Base-by-base conservation (phyloP, 2,329 filamentous ascomycete genomes). In the Lojkania enalia region DNA sequence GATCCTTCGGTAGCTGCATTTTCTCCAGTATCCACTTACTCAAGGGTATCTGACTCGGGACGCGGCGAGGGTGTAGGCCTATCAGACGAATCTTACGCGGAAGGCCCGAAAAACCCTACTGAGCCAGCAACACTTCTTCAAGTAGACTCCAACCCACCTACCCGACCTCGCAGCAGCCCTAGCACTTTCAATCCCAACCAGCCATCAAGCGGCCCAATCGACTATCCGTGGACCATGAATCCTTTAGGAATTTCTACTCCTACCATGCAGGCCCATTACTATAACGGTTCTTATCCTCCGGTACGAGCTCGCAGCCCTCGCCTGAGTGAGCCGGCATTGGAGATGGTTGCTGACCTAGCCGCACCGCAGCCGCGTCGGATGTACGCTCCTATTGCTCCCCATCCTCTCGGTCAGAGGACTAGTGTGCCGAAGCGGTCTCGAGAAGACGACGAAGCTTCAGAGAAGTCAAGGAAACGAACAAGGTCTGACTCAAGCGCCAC, bases 321-420 rank as follows among this genome's bases (percentile, higher is more conserved):
- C 11, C 20, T 69, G 55, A 64, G 66, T 58, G 52, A 70, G 53
- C 45, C 60, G 14, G 60, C 54, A 43, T 61, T 61, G 52, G 63
- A 64, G 30, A 51, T 54, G 16, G 35, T 52, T 7, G 49, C 44
- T 46, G 60, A 69, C 31, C 52, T 69, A 23, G 46, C 49, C 29
- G 55, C 59, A 38, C 70, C 73, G 5, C 70, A 73, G 44, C 67
- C 73, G 9, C 66, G 71, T 44, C 64, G 71, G 36, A 58, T 69
- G 33, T 76, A 74, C 49, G 63, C 72, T 19, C 68, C 64, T 19
- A 73, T 77, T 32, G 72, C 73, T 5, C 74, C 74, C 20, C 70
- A 73, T 32, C 73, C 74, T 16, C 51, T 63, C 11, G 63, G 58
- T 48, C 57, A 61, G 20, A 57, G 62, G n/a, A 58, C 62, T 5